Percentiles rank a stretch among this genome's conserved stretches.
phyloP scores from a whole-genome alignment of 2,329 filamentous ascomycete genomes.

The Pleoardoris graminearum region DNA sequence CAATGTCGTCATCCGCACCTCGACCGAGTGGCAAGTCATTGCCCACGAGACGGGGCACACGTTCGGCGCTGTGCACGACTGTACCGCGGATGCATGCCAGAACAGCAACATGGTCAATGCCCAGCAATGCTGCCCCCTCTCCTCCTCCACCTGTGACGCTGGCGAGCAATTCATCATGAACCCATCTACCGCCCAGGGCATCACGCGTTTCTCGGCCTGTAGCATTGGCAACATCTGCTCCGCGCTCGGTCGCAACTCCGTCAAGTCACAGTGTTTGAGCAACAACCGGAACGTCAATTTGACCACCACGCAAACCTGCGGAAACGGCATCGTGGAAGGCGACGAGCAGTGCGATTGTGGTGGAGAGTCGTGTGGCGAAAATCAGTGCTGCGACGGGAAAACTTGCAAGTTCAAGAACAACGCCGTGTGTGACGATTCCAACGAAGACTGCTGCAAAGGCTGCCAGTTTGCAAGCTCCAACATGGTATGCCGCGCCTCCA shows the following conservation, averaged over 20 bases:
- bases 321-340: slow-evolving; percentile 93
- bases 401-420: slow-evolving; percentile 82
- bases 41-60: slow-evolving; percentile 94
- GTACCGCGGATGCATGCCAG: slow-evolving; percentile 67
- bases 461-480: slow-evolving; percentile 70
- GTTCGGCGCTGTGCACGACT: slow-evolving; percentile 95
- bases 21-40: slow-evolving; percentile 91
- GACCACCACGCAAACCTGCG: slow-evolving; percentile 82
- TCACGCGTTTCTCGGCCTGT: slow-evolving; percentile 83
- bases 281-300: slow-evolving; percentile 82
- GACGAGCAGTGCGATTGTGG: slow-evolving; percentile 98
- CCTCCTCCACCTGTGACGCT: slow-evolving; percentile 69
- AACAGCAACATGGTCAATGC: slow-evolving; percentile 62
- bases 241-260: slow-evolving; percentile 74
- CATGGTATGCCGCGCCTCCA: slow-evolving; percentile 79
- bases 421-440: slow-evolving; percentile 80
- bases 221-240: slow-evolving; percentile 93
- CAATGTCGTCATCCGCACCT: slow-evolving; percentile 85
- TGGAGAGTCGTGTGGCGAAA: slow-evolving; percentile 72
- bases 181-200: slow-evolving; percentile 74
- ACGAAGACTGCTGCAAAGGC: slow-evolving; percentile 78
- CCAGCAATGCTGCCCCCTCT: slow-evolving; percentile 81
- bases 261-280: slow-evolving; percentile 77
- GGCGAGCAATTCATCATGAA: slow-evolving; percentile 91
- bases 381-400: slow-evolving; percentile 78